These are phyloP conservation scores for Rhododendron mucronatum DNA, from an alignment of 148 eudicot genomes.

Conservation along the genomic window DNA sequence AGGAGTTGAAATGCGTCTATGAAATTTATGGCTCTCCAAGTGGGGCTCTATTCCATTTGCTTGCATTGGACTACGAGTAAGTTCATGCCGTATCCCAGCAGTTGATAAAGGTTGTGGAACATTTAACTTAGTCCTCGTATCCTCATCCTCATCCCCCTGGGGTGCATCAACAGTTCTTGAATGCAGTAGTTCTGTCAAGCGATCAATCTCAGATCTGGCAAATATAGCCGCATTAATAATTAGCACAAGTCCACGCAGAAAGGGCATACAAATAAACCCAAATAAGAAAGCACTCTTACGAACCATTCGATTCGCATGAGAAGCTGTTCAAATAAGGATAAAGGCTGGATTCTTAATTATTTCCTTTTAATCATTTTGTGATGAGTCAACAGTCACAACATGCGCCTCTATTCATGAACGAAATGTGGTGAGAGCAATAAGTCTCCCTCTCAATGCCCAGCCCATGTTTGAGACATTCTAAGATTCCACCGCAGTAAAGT, in stretches of 20 bases:
- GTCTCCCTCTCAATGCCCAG: background rate
- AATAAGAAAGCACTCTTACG: background rate
- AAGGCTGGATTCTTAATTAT: background rate
- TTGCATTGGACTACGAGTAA: slow-evolving; percentile 15
- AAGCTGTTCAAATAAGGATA: background rate
- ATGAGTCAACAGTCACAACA: background rate
- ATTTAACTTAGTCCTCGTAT: slow-evolving; percentile 23
- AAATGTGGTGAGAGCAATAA: background rate
- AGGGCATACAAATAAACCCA: background rate
- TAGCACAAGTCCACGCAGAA: background rate
- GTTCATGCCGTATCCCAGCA: slow-evolving; percentile 20
- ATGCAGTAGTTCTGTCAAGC: slow-evolving; percentile 48
- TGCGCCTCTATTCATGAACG: background rate
- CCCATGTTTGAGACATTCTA: background rate
- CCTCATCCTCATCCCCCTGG: slow-evolving; percentile 26
- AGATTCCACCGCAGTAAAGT: background rate
- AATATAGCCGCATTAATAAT: slow-evolving; percentile 9
- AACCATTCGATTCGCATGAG: background rate
- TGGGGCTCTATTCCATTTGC: slow-evolving; percentile 24
- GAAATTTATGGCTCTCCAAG: slow-evolving; percentile 21
- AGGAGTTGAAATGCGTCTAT: slow-evolving; percentile 36
- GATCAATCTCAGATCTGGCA: slow-evolving; percentile 70
- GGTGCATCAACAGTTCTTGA: slow-evolving; percentile 46
- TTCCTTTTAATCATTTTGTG: background rate
- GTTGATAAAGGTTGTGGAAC: slow-evolving; percentile 24